A percentile compares a stretch with the other conserved stretches of the same genome.
These are phyloP conservation scores for Trichoderma sp. DNA, from an alignment of 2,329 filamentous ascomycete species.

Conservation along the genomic window DNA sequence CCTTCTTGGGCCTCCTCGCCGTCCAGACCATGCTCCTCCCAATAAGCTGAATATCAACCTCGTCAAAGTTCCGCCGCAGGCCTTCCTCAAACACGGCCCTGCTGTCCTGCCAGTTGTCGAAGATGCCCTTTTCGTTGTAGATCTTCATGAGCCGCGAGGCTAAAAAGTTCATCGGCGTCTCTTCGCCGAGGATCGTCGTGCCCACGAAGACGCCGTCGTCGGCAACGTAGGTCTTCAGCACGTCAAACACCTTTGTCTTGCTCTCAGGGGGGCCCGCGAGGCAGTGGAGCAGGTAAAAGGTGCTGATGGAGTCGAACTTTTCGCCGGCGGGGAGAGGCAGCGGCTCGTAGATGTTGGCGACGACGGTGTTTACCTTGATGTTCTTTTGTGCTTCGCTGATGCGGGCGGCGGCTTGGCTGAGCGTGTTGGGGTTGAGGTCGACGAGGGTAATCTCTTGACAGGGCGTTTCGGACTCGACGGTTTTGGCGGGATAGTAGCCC, in stretches of 20 bases:
- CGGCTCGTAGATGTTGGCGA: conserved; percentile 44
- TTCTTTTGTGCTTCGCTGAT: conserved; percentile 29
- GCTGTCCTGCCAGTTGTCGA: conserved; percentile 47
- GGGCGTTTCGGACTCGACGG: conserved; percentile 30
- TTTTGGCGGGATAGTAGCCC: conserved; percentile 44
- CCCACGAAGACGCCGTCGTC: conserved; percentile 35
- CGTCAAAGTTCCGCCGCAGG: conserved; percentile 43
- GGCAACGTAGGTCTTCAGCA: conserved; percentile 30
- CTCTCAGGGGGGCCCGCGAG: conserved; percentile 32
- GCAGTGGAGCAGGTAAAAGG: conserved; percentile 37
- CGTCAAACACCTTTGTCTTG: conserved; percentile 32
- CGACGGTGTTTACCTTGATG: conserved; percentile 37
- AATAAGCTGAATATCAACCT: conserved; percentile 46
- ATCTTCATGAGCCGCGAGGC: conserved; percentile 34
- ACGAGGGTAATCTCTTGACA: conserved; percentile 42
- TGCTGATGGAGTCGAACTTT: conserved; percentile 46
- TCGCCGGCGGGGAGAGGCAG: conserved; percentile 34
- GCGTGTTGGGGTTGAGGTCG: conserved; percentile 43
- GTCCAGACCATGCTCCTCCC: conserved; percentile 46
- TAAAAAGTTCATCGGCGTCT: conserved; percentile 29
- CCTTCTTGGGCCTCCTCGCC: conserved; percentile 38
- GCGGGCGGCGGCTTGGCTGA: conserved; percentile 32
- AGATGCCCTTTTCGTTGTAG: conserved; percentile 44
- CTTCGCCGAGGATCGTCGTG: conserved; percentile 34
- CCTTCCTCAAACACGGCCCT: conserved; percentile 40